Conservation (phyloP, 2,329 filamentous ascomycete species). For the Ceratocystis cubensis region DNA sequence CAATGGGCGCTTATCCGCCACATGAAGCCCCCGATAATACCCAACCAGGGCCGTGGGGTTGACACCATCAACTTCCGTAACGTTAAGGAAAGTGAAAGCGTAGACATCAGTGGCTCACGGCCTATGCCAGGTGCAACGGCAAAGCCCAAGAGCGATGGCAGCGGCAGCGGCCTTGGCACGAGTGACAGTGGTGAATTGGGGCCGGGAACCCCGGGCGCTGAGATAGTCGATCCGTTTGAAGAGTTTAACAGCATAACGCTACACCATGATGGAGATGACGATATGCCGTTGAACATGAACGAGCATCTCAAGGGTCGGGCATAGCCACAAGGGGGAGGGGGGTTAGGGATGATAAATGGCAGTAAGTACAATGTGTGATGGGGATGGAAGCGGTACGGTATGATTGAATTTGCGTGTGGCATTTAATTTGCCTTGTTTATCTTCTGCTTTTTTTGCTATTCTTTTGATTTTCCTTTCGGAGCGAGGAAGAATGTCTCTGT, state of each 20-base stretch:
- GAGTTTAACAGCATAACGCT: constrained; percentile 98
- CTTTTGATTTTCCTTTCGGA: constrained; percentile 7
- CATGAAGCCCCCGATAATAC: constrained; percentile 95
- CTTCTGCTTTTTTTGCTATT: neutral
- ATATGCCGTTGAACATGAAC: constrained; percentile 29
- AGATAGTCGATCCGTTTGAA: constrained; percentile 81
- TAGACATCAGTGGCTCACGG: constrained; percentile 61
- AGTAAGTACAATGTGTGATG: neutral
- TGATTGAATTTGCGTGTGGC: neutral
- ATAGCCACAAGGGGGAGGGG: constrained; percentile 1
- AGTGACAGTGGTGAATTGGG: constrained; percentile 60
- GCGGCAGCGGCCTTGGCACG: neutral
- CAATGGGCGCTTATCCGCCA: constrained; percentile 96
- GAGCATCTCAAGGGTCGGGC: constrained; percentile 24
- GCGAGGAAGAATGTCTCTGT: neutral
- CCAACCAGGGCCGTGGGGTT: constrained; percentile 75
- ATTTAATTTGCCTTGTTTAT: neutral
- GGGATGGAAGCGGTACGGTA: neutral
- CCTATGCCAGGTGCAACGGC: constrained; percentile 27
- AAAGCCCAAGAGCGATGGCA: constrained; percentile 15
- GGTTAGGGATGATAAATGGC: neutral
- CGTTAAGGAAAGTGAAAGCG: constrained; percentile 92
- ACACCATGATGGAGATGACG: constrained; percentile 85
- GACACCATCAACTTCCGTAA: constrained; percentile 97
- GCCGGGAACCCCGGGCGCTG: constrained; percentile 83